These are phyloP conservation scores for Fusarium protoensiforme DNA, from an alignment of 2,329 filamentous ascomycete genomes.

Conservation along the genomic window DNA sequence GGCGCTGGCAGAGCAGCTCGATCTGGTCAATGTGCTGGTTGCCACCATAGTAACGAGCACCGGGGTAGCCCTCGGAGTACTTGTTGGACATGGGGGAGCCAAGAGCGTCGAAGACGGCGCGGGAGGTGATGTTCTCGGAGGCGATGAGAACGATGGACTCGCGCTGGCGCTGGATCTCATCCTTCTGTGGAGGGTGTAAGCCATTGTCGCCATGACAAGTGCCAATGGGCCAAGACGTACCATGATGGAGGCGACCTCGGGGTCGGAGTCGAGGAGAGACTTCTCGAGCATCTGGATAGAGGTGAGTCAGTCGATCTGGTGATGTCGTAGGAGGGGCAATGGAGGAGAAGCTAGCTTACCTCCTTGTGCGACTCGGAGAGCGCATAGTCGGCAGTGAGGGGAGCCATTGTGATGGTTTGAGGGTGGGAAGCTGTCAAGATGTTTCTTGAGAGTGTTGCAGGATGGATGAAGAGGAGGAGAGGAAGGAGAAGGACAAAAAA, in stretches of 20 bases:
- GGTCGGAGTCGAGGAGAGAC: slow-evolving; percentile 89
- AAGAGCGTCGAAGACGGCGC: slow-evolving; percentile 96
- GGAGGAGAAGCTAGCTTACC: slow-evolving; percentile 52
- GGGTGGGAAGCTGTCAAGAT: slow-evolving; percentile 10
- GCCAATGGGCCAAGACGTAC: slow-evolving; percentile 60
- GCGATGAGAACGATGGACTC: slow-evolving; percentile 99
- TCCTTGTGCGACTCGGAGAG: slow-evolving; percentile 66
- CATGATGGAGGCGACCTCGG: slow-evolving; percentile 97
- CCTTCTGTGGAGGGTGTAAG: slow-evolving; percentile 69
- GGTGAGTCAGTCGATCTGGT: slow-evolving; percentile 23
- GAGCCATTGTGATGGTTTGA: slow-evolving; percentile 51
- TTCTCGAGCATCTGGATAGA: slow-evolving; percentile 87
- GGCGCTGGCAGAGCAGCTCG: slow-evolving; percentile 93
- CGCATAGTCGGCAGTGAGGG: slow-evolving; percentile 60
- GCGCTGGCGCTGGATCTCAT: slow-evolving; percentile 95
- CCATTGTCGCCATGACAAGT: slow-evolving; percentile 3
- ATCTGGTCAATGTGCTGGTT: slow-evolving; percentile 99
- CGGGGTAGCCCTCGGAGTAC: slow-evolving; percentile 98
- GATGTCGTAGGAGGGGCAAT: slow-evolving; percentile 32
- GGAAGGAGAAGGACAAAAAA: slow-evolving; percentile 14
- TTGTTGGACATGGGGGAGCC: slow-evolving; percentile 98
- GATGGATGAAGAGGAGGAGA: slow-evolving; percentile 4
- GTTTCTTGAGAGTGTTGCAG: slow-evolving; percentile 17
- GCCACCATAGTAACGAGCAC: slow-evolving; percentile 98
- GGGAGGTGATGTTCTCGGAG: slow-evolving; percentile 99